Evolutionary conservation across 1,139 yeast species (phyloP).

Genomic region (Saccharomycopsis hybrid): DNA sequence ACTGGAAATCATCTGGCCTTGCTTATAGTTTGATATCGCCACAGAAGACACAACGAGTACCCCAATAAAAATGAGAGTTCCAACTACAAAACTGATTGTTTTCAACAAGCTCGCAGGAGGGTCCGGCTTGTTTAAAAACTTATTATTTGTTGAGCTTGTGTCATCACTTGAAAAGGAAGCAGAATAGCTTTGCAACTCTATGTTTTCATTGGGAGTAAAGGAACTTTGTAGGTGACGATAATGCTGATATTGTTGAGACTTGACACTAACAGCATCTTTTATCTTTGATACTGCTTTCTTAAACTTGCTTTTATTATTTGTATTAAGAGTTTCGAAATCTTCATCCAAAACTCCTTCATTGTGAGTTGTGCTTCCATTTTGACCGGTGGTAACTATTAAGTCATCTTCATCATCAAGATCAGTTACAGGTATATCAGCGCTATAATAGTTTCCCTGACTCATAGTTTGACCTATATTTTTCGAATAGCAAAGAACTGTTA

Average conservation of each 20-base stretch:
- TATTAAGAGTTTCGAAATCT: not conserved
- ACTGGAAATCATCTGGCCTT: conserved; percentile 21
- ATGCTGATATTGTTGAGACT: too few relatives aligned
- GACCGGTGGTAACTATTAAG: conserved; percentile 26
- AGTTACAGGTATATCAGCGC: conserved; percentile 51
- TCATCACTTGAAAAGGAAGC: not conserved
- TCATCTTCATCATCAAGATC: conserved; percentile 51
- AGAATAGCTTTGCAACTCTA: too few relatives aligned
- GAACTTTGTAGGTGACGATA: too few relatives aligned
- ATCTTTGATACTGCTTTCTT: too few relatives aligned
- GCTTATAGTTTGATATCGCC: conserved; percentile 9
- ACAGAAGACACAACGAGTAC: conserved; percentile 10
- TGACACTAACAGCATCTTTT: too few relatives aligned
- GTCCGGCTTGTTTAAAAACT: conserved; percentile 3
- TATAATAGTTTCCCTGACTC: too few relatives aligned
- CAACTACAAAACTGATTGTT: conserved; percentile 1
- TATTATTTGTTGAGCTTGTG: not conserved
- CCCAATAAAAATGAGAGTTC: conserved; percentile 3
- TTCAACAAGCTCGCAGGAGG: not conserved
- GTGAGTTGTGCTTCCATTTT: not conserved
- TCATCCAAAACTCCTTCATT: not conserved
- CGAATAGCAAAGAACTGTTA: too few relatives aligned
- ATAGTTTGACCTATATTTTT: too few relatives aligned
- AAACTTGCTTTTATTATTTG: too few relatives aligned
- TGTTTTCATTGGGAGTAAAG: too few relatives aligned